Evolutionary conservation across 2,329 filamentous ascomycete species (phyloP).

Genomic region (Aspergillus texensis): DNA sequence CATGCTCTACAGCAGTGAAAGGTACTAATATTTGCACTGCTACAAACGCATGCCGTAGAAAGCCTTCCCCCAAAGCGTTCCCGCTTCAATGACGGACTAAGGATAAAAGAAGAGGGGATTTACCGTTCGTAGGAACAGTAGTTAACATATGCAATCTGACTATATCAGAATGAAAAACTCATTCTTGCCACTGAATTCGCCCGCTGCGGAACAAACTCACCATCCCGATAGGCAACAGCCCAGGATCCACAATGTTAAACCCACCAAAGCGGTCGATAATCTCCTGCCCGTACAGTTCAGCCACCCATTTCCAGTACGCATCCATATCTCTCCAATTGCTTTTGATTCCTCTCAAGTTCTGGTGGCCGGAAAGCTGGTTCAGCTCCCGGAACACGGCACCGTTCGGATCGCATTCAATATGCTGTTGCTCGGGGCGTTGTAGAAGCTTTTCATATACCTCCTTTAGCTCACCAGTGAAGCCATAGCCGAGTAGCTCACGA

Average conservation of each 20-base stretch:
- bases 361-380: background rate
- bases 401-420: slow-evolving; percentile 4
- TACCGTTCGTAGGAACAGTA: no score
- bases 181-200: slow-evolving; percentile 2
- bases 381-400: slow-evolving; percentile 2
- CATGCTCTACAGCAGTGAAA: no score
- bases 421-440: slow-evolving; percentile 7
- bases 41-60: no score
- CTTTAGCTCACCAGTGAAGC: slow-evolving; percentile 7
- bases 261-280: slow-evolving; percentile 16
- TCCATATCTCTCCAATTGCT: slow-evolving; percentile 6
- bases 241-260: slow-evolving; percentile 18
- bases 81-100: no score
- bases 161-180: no score
- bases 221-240: slow-evolving; percentile 17
- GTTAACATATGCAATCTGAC: no score
- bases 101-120: no score
- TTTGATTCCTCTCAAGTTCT: slow-evolving; percentile 6
- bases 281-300: slow-evolving; percentile 16
- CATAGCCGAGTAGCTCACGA: slow-evolving; percentile 12
- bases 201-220: slow-evolving; percentile 18
- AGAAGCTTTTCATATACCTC: slow-evolving; percentile 12
- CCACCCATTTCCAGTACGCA: slow-evolving; percentile 16
- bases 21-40: no score
- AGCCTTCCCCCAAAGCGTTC: no score